Evolutionary conservation across 2,329 filamentous ascomycete species (phyloP), one percentile per base, ranked within the genome.

Genomic region (Triangularia setosa): DNA sequence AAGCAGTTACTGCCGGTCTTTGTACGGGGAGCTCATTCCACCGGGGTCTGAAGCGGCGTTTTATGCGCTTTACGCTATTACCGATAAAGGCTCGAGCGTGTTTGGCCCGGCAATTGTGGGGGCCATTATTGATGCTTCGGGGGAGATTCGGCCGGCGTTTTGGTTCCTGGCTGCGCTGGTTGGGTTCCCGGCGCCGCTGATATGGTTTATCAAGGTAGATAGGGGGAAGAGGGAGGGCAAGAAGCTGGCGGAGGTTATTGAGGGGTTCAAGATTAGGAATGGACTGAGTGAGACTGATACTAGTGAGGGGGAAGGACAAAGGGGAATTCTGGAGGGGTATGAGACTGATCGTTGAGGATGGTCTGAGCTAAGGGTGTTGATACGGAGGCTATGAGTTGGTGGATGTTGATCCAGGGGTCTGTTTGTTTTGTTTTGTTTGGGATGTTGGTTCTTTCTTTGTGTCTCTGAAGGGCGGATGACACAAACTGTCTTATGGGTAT

Each of bases 81-180:
- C 95, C 1, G 95, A 99, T 76, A 99, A 99, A 77, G 93, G 94
- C 0, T 95, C 91, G 23, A 96, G 91, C 73, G 83, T 98, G 1
- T 97, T 99, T 76, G 95, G 95, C 0, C 95, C 95, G 0, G 90
- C 92, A 0, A 94, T 99, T 73, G 95, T 99, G 0, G 95, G 93
- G 1, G 87, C 88, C 12, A 97, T 99, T 69, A 97, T 95, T 12
- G 93, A 98, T 76, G 86, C 81, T 59, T 90, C 89, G 27, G 91
- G 91, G 4, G 88, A 91, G 70, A 94, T 95, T 64, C 84, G 91
- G 58, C 90, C 90, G 6, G 93, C 94, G 0, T 99, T 99, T 76
- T 93, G 90, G 83, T 99, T 99, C 74, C 80, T 99, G 48, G 92
- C 92, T 0, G 81, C 87, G 4, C 79, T 99, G n/a, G 90, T 99